Evolutionary conservation across 75 land plant genomes (phyloP).

Genomic region (Pinus albicaulis): DNA sequence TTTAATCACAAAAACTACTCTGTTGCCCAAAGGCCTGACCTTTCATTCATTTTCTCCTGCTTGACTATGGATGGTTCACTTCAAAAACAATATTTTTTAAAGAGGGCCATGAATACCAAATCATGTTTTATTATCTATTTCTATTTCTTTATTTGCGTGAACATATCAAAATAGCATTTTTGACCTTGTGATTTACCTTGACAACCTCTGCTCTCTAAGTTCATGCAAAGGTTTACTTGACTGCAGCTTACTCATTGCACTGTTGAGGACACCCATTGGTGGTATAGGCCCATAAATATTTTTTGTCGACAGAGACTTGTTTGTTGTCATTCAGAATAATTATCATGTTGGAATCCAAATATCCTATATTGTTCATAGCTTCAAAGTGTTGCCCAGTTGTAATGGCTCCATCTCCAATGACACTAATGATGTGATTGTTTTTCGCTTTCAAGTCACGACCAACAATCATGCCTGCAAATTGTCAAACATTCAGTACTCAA

Average conservation of each 20-base stretch:
- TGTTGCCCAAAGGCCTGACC: no score
- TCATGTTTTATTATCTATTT: neutral
- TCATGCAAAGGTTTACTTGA: constrained; percentile 94
- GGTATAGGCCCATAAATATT: constrained; percentile 87
- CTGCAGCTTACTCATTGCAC: constrained; percentile 88
- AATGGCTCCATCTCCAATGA: constrained; percentile 97
- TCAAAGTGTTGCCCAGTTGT: constrained; percentile 96
- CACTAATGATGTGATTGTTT: constrained; percentile 78
- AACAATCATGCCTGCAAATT: constrained; percentile 86
- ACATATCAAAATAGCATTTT: neutral
- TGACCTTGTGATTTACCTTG: constrained; percentile 47
- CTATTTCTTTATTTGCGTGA: neutral
- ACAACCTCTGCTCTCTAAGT: constrained; percentile 95
- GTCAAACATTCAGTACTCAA: neutral
- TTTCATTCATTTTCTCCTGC: no score
- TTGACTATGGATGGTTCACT: no score
- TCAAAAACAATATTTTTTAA: no score
- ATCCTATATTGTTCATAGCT: constrained; percentile 99
- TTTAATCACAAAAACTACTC: no score
- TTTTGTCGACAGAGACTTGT: constrained; percentile 94
- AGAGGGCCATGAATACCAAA: no score
- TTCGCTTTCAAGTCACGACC: constrained; percentile 87
- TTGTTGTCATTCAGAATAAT: constrained; percentile 94
- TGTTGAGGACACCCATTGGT: constrained; percentile 92
- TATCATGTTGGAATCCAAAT: constrained; percentile 94